Conservation (phyloP, 164 flowering plant species). For the Kingdonia uniflora region DNA sequence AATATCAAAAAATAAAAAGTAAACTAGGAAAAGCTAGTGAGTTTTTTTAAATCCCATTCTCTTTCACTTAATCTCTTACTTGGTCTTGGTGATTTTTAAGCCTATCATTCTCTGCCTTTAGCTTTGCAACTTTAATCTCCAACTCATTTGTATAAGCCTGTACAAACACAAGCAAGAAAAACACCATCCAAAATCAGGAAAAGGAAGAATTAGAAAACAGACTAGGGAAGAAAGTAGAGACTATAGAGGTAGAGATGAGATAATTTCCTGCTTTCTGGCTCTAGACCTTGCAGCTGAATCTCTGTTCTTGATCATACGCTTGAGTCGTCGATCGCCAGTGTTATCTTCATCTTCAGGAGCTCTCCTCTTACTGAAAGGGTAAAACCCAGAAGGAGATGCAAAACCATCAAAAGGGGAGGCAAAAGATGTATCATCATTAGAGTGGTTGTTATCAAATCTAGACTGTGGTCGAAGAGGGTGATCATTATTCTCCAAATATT, state of each 20-base stretch:
- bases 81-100: conserved; percentile 34
- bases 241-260: neutral
- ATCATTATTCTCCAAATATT: conserved; percentile 10
- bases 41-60: too few relatives aligned
- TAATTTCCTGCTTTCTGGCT: conserved; percentile 52
- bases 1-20: neutral
- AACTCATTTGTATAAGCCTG: conserved; percentile 64
- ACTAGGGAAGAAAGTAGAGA: neutral
- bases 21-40: too few relatives aligned
- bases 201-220: neutral
- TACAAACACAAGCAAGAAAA: neutral
- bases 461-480: conserved; percentile 1
- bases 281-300: conserved; percentile 76
- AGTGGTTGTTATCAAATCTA: neutral
- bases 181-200: neutral
- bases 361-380: conserved; percentile 25
- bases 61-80: conserved; percentile 12
- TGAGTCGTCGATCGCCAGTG: conserved; percentile 30
- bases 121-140: conserved; percentile 42
- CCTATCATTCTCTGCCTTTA: conserved; percentile 49
- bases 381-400: conserved; percentile 14
- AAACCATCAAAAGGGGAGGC: conserved; percentile 17
- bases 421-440: conserved; percentile 1
- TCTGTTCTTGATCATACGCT: conserved; percentile 65
- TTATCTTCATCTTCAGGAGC: conserved; percentile 14